These are phyloP conservation scores for Porphyra umbilicalis DNA, from an alignment of 31 red algal genomes.

Conservation along the genomic window DNA sequence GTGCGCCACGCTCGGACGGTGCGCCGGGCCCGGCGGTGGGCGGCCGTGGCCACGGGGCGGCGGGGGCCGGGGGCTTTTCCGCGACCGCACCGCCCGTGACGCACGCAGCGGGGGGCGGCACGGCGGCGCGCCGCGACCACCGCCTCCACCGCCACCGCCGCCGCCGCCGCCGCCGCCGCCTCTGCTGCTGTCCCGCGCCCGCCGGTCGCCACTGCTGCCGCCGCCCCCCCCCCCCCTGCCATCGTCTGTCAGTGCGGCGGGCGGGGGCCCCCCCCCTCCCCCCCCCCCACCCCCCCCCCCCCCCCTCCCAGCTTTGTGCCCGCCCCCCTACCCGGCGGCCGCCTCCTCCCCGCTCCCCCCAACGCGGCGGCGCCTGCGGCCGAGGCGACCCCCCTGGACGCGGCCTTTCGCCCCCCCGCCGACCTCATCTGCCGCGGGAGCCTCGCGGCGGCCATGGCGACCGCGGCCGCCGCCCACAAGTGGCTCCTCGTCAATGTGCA, in stretches of 20 bases:
- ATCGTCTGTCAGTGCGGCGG: background rate
- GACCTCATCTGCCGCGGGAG: constrained; percentile 12
- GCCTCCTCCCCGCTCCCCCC: background rate
- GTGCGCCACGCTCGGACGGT: no score
- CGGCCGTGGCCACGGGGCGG: no score
- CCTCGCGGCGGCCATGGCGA: constrained; percentile 5
- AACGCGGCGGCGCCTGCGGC: constrained; percentile 1
- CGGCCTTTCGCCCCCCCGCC: background rate
- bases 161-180: background rate
- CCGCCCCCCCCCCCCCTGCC: background rate
- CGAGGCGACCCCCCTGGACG: background rate
- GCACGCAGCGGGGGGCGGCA: background rate
- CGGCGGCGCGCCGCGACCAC: background rate
- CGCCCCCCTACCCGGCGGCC: constrained; percentile 10
- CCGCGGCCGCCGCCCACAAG: constrained; percentile 6
- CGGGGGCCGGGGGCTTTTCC: no score
- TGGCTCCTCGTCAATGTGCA: constrained; percentile 33
- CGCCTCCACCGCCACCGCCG: background rate
- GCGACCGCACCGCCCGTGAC: background rate
- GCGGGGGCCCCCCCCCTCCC: background rate
- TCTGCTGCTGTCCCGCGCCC: background rate
- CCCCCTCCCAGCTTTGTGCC: constrained; percentile 8
- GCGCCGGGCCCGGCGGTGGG: no score
- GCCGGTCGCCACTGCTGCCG: background rate
- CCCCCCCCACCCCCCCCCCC: constrained; percentile 3